phyloP scores from a whole-genome alignment of 768 basidiomycete species.

The Russula sp. region DNA sequence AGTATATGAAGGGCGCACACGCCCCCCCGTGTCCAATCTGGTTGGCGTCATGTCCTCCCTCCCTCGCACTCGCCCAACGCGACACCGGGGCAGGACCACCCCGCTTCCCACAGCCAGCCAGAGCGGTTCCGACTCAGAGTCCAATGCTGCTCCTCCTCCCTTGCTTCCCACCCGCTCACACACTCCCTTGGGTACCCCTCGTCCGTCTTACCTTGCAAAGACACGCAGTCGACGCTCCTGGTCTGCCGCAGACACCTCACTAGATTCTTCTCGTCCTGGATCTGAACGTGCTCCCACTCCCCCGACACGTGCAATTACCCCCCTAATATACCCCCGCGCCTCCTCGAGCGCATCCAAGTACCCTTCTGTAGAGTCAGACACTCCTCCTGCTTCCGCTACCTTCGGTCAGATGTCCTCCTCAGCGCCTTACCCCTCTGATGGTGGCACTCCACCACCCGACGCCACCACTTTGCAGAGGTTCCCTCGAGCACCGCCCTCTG shows the following conservation, averaged over 20 bases:
- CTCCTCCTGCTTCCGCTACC: background rate
- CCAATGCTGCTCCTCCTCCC: conserved; percentile 6
- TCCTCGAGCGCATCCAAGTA: background rate
- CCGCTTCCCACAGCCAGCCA: conserved; percentile 15
- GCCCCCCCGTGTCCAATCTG: background rate
- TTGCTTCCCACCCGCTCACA: conserved; percentile 12
- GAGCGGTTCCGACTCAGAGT: conserved; percentile 21
- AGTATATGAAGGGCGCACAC: background rate
- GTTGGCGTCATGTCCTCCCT: conserved; percentile 19
- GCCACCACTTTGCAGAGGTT: conserved; percentile 4
- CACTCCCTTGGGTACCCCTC: conserved; percentile 21
- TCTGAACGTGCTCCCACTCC: conserved; percentile 28
- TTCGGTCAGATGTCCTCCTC: background rate
- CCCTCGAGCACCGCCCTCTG: conserved; percentile 33
- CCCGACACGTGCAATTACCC: conserved; percentile 22
- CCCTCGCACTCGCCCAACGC: conserved; percentile 11
- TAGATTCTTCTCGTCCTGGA: conserved; percentile 21
- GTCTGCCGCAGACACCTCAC: conserved; percentile 22
- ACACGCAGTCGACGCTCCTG: conserved; percentile 16
- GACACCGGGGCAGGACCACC: conserved; percentile 16
- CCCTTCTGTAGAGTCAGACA: conserved; percentile 6
- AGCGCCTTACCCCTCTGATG: conserved; percentile 19
- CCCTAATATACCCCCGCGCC: conserved; percentile 1
- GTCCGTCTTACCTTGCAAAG: conserved; percentile 10
- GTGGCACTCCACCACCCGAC: conserved; percentile 16